Conservation (phyloP, 768 basidiomycete species). For the Mrakia hoshinonis region DNA sequence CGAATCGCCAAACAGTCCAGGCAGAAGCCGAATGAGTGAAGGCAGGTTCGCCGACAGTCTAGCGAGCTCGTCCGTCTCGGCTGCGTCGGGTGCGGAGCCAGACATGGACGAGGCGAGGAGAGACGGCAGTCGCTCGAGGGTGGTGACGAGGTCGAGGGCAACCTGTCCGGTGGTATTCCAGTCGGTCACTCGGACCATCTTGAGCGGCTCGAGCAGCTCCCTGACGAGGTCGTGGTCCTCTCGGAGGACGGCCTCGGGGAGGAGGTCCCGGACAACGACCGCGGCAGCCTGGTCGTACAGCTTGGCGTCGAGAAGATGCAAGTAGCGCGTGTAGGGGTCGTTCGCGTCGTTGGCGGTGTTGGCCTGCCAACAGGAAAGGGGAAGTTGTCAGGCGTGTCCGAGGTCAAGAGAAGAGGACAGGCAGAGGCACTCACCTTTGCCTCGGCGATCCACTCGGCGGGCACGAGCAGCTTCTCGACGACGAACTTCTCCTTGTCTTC, state of each 20-base stretch:
- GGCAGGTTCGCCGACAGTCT: conserved; percentile 55
- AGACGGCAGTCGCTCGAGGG: conserved; percentile 31
- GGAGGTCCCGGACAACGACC: conserved; percentile 74
- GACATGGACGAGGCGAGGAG: conserved; percentile 39
- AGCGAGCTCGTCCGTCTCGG: conserved; percentile 52
- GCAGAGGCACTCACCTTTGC: conserved; percentile 54
- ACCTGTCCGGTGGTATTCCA: conserved; percentile 77
- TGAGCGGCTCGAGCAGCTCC: conserved; percentile 61
- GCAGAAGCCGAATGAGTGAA: conserved; percentile 57
- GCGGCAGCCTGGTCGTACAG: conserved; percentile 67
- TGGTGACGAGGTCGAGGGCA: conserved; percentile 35
- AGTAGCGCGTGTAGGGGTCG: conserved; percentile 63
- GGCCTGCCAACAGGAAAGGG: conserved; percentile 46
- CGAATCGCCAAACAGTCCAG: conserved; percentile 55
- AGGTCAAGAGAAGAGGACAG: not conserved
- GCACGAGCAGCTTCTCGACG: conserved; percentile 68
- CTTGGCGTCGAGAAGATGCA: conserved; percentile 62
- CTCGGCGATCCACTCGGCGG: conserved; percentile 78
- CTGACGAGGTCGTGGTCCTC: conserved; percentile 57
- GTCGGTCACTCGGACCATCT: conserved; percentile 52
- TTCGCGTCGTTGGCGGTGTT: conserved; percentile 55
- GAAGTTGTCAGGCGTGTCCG: not conserved
- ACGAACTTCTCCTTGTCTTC: conserved; percentile 36
- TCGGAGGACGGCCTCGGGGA: conserved; percentile 73
- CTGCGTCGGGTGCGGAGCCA: conserved; percentile 45